A percentile compares a stretch with the other conserved stretches of the same genome.
Conservation (phyloP, 129 eudicot species). For the Gnaphalium uliginosum region DNA sequence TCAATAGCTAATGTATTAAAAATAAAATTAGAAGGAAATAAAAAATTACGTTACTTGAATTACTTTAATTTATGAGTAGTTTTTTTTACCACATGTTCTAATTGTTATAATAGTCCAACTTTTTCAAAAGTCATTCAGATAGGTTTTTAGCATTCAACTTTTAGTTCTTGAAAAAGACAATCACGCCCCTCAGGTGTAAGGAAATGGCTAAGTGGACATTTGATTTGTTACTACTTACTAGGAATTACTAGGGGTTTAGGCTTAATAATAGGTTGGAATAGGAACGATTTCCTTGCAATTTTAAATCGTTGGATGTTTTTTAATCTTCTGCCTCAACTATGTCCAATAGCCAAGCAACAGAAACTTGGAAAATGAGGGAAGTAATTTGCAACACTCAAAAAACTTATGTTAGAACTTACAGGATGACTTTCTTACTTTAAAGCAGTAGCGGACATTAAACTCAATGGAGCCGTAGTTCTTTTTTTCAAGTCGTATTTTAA, state of each 20-base stretch:
- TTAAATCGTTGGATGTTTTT: slow-evolving; percentile 1
- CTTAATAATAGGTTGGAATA: not conserved
- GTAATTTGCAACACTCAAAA: not conserved
- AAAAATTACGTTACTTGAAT: slow-evolving; percentile 7
- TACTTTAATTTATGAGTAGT: not conserved
- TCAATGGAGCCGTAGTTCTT: slow-evolving; percentile 60
- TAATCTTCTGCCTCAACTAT: slow-evolving; percentile 2
- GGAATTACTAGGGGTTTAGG: not conserved
- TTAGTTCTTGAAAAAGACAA: not conserved
- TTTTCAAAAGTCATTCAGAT: not conserved
- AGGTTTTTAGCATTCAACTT: not conserved
- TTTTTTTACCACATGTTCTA: slow-evolving; percentile 1
- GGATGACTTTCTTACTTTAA: slow-evolving; percentile 57
- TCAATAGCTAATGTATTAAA: not conserved
- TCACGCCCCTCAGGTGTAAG: not conserved
- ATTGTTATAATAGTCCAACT: not conserved
- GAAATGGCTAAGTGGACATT: not conserved
- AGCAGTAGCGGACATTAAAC: slow-evolving; percentile 75
- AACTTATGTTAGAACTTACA: not conserved
- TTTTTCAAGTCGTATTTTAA: slow-evolving; percentile 80
- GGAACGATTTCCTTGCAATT: slow-evolving; percentile 1
- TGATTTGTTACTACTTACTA: not conserved
- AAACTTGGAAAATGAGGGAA: slow-evolving; percentile 9
- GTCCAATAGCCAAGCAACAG: slow-evolving; percentile 15
- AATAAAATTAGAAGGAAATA: not conserved